Conservation (phyloP, 768 basidiomycete genomes). For the Lanmaoa rubissima region DNA sequence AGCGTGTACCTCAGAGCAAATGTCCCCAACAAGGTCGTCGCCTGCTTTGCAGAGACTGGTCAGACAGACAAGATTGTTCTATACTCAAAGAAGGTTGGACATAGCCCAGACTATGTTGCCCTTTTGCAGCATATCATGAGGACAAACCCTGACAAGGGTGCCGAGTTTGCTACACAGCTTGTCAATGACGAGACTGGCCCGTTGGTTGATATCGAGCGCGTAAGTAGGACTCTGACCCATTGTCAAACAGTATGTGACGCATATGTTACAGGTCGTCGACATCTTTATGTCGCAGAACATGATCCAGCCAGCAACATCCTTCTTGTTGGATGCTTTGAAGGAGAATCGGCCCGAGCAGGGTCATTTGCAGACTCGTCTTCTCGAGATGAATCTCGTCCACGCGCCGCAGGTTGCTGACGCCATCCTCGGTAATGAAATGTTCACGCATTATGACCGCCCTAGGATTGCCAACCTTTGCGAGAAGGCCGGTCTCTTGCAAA, state of each 20-base stretch:
- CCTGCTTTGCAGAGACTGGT: constrained; percentile 98
- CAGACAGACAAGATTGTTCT: constrained; percentile 98
- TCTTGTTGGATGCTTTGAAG: constrained; percentile 95
- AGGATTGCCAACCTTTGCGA: constrained; percentile 98
- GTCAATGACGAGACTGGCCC: constrained; percentile 93
- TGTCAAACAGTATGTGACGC: background rate
- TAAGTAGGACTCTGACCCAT: constrained; percentile 32
- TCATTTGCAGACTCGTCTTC: constrained; percentile 89
- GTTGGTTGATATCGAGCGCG: constrained; percentile 90
- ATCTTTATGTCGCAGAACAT: constrained; percentile 99
- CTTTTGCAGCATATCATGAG: constrained; percentile 96
- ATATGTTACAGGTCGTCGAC: constrained; percentile 73
- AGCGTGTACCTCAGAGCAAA: constrained; percentile 98
- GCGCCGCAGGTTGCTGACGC: constrained; percentile 99
- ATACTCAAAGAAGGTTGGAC: constrained; percentile 96
- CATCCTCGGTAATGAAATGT: constrained; percentile 98
- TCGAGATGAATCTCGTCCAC: constrained; percentile 97
- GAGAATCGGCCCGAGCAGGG: constrained; percentile 98
- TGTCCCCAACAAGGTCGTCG: constrained; percentile 97
- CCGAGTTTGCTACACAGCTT: constrained; percentile 94
- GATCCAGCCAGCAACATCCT: constrained; percentile 98
- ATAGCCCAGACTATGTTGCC: constrained; percentile 88
- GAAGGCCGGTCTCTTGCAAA: constrained; percentile 93
- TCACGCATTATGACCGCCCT: constrained; percentile 92
- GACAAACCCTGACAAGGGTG: constrained; percentile 94